A percentile compares a stretch with the other conserved stretches of the same genome.
Evolutionary conservation across 1,284 basidiomycete genomes (phyloP).

Genomic region (Lentinula novae-zelandiae): DNA sequence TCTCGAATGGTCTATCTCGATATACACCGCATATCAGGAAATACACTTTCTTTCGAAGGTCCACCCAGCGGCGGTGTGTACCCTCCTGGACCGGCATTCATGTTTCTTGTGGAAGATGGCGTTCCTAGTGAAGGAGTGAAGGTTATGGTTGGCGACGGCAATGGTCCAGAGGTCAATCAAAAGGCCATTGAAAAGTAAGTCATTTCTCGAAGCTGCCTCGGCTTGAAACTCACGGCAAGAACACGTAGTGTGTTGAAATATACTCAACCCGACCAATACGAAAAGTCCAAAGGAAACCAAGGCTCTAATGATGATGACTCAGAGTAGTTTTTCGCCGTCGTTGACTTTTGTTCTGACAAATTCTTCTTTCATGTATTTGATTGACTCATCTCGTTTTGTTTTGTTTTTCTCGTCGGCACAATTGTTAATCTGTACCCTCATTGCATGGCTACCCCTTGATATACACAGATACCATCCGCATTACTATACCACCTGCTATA

Average conservation of each 20-base stretch:
- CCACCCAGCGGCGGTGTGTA: constrained; percentile 66
- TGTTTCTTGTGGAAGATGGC: constrained; percentile 68
- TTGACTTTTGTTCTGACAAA: background rate
- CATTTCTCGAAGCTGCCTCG: background rate
- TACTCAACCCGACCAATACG: constrained; percentile 52
- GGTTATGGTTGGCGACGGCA: constrained; percentile 69
- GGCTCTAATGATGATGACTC: background rate
- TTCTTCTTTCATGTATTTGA: background rate
- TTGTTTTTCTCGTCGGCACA: background rate
- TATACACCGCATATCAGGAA: constrained; percentile 30
- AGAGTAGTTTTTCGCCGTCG: background rate
- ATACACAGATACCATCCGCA: background rate
- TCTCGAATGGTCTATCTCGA: constrained; percentile 69
- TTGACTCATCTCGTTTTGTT: background rate
- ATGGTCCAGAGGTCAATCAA: constrained; percentile 53
- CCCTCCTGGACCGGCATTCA: constrained; percentile 79
- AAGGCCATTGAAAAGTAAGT: constrained; percentile 54
- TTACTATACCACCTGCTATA: background rate
- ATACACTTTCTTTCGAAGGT: constrained; percentile 43
- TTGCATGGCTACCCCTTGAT: background rate
- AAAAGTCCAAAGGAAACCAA: constrained; percentile 20
- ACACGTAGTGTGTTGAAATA: constrained; percentile 31
- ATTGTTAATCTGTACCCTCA: background rate
- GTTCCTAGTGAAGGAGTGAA: constrained; percentile 65
- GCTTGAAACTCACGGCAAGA: constrained; percentile 6